These are phyloP conservation scores for Trypanosoma lewisi DNA, from an alignment of 208 protist species.

Conservation along the genomic window DNA sequence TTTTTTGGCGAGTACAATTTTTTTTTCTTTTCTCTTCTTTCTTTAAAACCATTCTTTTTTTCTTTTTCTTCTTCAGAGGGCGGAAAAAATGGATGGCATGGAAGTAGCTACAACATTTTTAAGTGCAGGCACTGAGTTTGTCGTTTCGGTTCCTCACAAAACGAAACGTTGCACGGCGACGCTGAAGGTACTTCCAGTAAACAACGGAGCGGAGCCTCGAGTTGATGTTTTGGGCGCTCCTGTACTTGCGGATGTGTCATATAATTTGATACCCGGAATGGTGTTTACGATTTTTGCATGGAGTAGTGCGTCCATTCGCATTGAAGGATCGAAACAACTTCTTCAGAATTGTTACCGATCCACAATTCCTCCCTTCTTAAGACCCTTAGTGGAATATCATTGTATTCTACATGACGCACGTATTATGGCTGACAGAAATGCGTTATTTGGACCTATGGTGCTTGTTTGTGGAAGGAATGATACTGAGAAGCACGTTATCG, in stretches of 20 bases:
- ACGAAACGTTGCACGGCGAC: conserved; percentile 48
- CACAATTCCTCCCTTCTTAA: conserved; percentile 42
- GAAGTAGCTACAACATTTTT: conserved; percentile 21
- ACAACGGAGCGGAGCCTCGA: conserved; percentile 42
- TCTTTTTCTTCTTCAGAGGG: conserved; percentile 14
- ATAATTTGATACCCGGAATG: conserved; percentile 61
- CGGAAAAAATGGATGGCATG: conserved; percentile 11
- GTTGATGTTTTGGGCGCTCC: conserved; percentile 76
- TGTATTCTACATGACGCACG: conserved; percentile 63
- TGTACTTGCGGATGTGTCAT: conserved; percentile 57
- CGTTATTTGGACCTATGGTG: conserved; percentile 49
- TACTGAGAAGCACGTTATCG: conserved; percentile 44
- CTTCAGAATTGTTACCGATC: conserved; percentile 52
- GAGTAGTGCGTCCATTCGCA: conserved; percentile 45
- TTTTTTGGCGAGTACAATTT: no score
- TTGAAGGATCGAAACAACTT: conserved; percentile 64
- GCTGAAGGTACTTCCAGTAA: conserved; percentile 45
- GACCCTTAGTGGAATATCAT: conserved; percentile 82
- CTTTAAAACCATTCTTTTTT: conserved; percentile 6
- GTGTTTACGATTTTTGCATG: conserved; percentile 62
- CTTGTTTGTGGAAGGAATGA: conserved; percentile 66
- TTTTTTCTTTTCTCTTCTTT: conserved; percentile 16
- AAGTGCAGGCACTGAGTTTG: conserved; percentile 52
- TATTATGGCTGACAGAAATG: conserved; percentile 35
- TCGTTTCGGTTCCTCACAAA: conserved; percentile 49